phyloP scores from a whole-genome alignment of 306 rosid species.

The Leucaena leucocephala region DNA sequence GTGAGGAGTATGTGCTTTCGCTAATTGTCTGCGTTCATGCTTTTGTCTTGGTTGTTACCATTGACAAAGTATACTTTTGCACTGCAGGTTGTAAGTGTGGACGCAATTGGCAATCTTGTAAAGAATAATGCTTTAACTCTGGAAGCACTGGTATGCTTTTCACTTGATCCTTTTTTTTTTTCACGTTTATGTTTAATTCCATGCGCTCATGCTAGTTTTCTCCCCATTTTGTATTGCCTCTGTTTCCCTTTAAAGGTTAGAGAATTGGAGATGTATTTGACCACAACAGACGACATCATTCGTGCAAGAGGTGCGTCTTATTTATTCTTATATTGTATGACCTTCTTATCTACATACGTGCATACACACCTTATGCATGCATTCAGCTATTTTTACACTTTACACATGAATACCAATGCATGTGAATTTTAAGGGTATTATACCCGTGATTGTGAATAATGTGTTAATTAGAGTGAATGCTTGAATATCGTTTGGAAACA shows the following conservation, averaged over 20 bases:
- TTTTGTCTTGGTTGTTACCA: slow-evolving; percentile 20
- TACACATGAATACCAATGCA: slow-evolving; percentile 19
- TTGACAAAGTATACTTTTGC: slow-evolving; percentile 30
- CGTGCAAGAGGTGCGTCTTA: slow-evolving; percentile 75
- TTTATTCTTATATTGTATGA: neutral
- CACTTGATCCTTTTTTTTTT: neutral
- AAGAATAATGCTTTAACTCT: slow-evolving; percentile 63
- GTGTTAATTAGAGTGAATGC: slow-evolving; percentile 1
- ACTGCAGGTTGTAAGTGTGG: slow-evolving; percentile 69
- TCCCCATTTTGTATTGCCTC: slow-evolving; percentile 16
- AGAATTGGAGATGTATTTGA: slow-evolving; percentile 87
- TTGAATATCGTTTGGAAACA: slow-evolving; percentile 35
- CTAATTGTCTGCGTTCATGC: neutral
- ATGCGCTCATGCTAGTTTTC: slow-evolving; percentile 10
- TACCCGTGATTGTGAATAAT: slow-evolving; percentile 23
- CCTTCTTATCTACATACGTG: neutral
- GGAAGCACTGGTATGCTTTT: slow-evolving; percentile 61
- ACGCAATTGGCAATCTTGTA: slow-evolving; percentile 57
- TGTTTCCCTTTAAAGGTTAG: slow-evolving; percentile 53
- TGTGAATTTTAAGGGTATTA: slow-evolving; percentile 2
- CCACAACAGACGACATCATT: slow-evolving; percentile 64
- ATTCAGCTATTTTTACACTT: slow-evolving; percentile 2
- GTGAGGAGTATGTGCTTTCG: neutral
- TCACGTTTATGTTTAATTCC: neutral
- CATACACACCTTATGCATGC: neutral